phyloP scores from a whole-genome alignment of 257 asterid genomes.

The Leptodermis oblonga region DNA sequence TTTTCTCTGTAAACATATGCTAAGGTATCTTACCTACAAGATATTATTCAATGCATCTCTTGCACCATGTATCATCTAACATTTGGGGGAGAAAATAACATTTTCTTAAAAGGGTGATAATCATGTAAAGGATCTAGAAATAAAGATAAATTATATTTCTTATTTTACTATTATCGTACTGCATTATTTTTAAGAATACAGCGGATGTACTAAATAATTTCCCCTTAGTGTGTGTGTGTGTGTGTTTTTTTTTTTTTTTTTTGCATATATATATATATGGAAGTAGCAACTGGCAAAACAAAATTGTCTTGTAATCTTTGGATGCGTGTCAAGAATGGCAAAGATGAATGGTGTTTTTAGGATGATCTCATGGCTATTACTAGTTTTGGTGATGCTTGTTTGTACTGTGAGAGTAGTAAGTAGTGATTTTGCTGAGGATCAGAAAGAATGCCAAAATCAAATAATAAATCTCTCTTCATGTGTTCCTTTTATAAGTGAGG shows the following conservation, averaged over 20 bases:
- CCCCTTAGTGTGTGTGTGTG: background rate
- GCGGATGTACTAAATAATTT: too few species aligned
- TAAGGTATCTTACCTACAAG: too few species aligned
- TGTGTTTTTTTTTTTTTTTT: too few species aligned
- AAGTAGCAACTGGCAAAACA: background rate
- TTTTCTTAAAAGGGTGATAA: too few species aligned
- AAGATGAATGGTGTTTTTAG: background rate
- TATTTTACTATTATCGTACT: too few species aligned
- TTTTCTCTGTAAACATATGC: background rate
- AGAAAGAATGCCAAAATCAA: slow-evolving; percentile 32
- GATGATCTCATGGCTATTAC: background rate
- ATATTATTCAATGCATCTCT: too few species aligned
- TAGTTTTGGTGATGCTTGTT: slow-evolving; percentile 15
- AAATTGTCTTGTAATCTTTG: background rate
- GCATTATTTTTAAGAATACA: too few species aligned
- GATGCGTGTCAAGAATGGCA: background rate
- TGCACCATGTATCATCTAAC: too few species aligned
- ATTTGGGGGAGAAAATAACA: too few species aligned
- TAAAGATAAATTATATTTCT: too few species aligned
- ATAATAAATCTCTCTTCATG: slow-evolving; percentile 33
- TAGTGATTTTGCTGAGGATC: slow-evolving; percentile 37
- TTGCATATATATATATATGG: background rate
- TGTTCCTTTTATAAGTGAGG: slow-evolving; percentile 31
- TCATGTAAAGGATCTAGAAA: too few species aligned
- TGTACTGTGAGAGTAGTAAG: too few species aligned